A percentile compares a stretch with the other conserved stretches of the same genome.
These are phyloP conservation scores for Glomus cerebriforme DNA, from an alignment of 192 early-diverging fungal species.

Conservation along the genomic window DNA sequence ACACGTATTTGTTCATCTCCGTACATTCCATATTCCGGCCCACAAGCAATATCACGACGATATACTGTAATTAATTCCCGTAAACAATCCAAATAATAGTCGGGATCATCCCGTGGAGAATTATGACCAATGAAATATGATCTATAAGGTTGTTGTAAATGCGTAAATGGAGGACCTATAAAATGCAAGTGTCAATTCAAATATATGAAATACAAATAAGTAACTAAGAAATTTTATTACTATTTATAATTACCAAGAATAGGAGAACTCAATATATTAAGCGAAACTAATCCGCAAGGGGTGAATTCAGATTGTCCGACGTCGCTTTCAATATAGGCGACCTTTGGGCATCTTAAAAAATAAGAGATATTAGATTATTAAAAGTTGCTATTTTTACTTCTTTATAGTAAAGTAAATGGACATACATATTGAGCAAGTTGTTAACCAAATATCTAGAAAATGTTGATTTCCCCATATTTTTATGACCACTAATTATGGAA, in stretches of 20 bases:
- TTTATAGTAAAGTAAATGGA: background rate
- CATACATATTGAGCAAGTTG: conserved; percentile 67
- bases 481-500: conserved; percentile 71
- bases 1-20: conserved; percentile 44
- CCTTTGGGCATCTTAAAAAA: conserved; percentile 54
- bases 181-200: background rate
- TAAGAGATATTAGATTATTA: conserved; percentile 17
- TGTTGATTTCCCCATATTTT: conserved; percentile 90
- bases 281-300: conserved; percentile 74
- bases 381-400: conserved; percentile 17
- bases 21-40: conserved; percentile 21
- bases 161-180: conserved; percentile 82
- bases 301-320: conserved; percentile 91
- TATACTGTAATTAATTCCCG: conserved; percentile 63
- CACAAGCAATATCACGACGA: conserved; percentile 45
- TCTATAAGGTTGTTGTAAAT: conserved; percentile 62
- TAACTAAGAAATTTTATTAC: too few relatives aligned
- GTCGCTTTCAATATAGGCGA: conserved; percentile 91
- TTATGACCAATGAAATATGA: conserved; percentile 76
- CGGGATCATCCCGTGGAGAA: conserved; percentile 78
- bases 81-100: conserved; percentile 75
- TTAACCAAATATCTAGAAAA: conserved; percentile 79
- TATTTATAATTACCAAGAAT: conserved; percentile 47
- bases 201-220: background rate
- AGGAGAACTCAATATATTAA: conserved; percentile 72